Evolutionary conservation across 2,329 filamentous ascomycete genomes (phyloP).

Genomic region (Colletotrichum tofieldiae): DNA sequence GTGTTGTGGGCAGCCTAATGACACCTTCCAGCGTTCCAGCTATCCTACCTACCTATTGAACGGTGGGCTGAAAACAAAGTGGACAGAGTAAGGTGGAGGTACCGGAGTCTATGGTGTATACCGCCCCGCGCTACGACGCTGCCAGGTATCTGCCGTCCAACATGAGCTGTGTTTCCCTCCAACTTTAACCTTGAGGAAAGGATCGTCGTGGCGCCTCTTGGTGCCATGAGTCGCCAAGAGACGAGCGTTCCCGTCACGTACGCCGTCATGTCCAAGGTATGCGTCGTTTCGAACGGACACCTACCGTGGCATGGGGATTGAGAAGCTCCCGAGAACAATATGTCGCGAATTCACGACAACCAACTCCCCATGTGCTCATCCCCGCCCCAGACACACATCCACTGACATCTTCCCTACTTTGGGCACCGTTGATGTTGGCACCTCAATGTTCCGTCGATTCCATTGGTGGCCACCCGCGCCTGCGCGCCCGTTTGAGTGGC

Average conservation of each 20-base stretch:
- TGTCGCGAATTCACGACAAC: background rate
- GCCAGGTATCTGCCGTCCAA: background rate
- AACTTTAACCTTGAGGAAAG: background rate
- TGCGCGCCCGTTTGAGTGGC: conserved; percentile 16
- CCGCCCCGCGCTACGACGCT: background rate
- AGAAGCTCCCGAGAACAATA: background rate
- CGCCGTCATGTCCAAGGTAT: background rate
- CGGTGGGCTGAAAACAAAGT: background rate
- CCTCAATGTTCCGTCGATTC: background rate
- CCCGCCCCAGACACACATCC: background rate
- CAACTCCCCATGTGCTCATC: background rate
- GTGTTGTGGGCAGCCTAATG: conserved; percentile 1
- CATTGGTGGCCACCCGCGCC: conserved; percentile 11
- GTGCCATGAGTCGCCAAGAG: background rate
- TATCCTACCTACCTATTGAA: background rate
- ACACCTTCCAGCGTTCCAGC: background rate
- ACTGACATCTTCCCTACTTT: background rate
- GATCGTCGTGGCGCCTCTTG: background rate
- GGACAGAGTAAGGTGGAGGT: background rate
- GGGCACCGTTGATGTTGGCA: background rate
- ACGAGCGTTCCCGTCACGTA: background rate
- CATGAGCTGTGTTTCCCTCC: background rate
- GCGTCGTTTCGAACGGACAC: background rate
- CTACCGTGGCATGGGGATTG: background rate
- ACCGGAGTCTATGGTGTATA: background rate